Conservation (phyloP, 2,329 filamentous ascomycete genomes). For the Epicoccum nigrum region DNA sequence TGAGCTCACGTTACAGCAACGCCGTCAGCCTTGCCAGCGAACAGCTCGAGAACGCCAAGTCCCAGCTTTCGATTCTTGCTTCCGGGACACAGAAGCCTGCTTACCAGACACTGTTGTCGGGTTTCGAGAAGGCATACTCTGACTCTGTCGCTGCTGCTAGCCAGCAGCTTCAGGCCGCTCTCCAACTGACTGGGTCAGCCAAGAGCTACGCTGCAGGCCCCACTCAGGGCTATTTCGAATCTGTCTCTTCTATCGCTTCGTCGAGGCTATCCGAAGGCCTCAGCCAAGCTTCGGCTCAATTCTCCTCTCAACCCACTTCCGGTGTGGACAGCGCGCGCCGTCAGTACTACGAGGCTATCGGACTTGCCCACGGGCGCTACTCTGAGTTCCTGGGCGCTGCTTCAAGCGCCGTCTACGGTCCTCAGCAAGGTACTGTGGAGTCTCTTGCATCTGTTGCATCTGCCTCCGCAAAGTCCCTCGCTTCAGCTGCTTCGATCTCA, state of each 20-base stretch:
- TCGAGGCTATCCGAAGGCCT: slow-evolving; percentile 74
- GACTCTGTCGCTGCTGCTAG: slow-evolving; percentile 68
- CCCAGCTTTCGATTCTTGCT: slow-evolving; percentile 69
- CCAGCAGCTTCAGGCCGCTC: slow-evolving; percentile 61
- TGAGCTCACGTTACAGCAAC: slow-evolving; percentile 64
- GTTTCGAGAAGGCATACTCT: slow-evolving; percentile 71
- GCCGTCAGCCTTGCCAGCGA: slow-evolving; percentile 70
- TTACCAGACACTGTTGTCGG: slow-evolving; percentile 72
- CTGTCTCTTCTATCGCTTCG: slow-evolving; percentile 71
- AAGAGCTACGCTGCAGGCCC: slow-evolving; percentile 50
- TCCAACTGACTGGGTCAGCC: slow-evolving; percentile 52
- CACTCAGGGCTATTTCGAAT: slow-evolving; percentile 58
- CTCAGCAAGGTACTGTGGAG: slow-evolving; percentile 44
- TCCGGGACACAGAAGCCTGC: slow-evolving; percentile 72
- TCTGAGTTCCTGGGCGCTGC: slow-evolving; percentile 75
- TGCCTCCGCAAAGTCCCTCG: slow-evolving; percentile 47
- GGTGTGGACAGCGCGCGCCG: slow-evolving; percentile 64
- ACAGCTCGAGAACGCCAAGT: slow-evolving; percentile 70
- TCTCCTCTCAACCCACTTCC: slow-evolving; percentile 67
- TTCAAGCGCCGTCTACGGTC: slow-evolving; percentile 69
- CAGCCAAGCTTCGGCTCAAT: slow-evolving; percentile 72
- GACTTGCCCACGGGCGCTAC: slow-evolving; percentile 79
- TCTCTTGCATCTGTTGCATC: slow-evolving; percentile 48
- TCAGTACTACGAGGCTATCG: slow-evolving; percentile 79
- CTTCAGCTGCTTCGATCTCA: slow-evolving; percentile 53